Percentiles rank a stretch among this genome's conserved stretches.
These are phyloP conservation scores for Mycena epipterygia DNA, from an alignment of 768 basidiomycete genomes.

Conservation along the genomic window DNA sequence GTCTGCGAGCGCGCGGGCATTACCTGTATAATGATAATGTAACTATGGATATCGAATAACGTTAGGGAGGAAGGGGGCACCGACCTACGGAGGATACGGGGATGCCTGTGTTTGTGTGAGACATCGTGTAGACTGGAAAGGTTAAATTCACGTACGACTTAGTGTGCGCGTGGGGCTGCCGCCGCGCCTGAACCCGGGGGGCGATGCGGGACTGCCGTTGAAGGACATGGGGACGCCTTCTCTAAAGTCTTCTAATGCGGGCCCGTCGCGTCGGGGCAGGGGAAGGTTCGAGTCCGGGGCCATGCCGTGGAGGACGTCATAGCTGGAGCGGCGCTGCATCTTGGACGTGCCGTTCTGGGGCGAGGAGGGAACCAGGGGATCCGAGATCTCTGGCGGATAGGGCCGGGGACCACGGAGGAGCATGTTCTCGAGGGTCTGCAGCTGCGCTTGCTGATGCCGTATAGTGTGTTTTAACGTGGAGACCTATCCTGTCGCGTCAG, in stretches of 20 bases:
- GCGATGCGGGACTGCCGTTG: conserved; percentile 52
- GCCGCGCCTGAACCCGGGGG: conserved; percentile 61
- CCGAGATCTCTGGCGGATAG: conserved; percentile 57
- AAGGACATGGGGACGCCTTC: conserved; percentile 82
- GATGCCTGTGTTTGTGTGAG: conserved; percentile 64
- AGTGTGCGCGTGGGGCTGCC: conserved; percentile 84
- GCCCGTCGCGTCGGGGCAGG: conserved; percentile 69
- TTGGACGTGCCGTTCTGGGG: conserved; percentile 55
- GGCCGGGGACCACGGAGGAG: conserved; percentile 78
- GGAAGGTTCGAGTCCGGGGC: conserved; percentile 85
- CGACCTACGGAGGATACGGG: conserved; percentile 84
- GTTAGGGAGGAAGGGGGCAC: conserved; percentile 45
- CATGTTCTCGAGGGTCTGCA: conserved; percentile 77
- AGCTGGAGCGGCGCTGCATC: conserved; percentile 75
- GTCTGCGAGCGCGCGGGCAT: conserved; percentile 87
- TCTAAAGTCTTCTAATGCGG: conserved; percentile 67
- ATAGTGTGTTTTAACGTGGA: conserved; percentile 87
- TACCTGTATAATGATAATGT: conserved; percentile 70
- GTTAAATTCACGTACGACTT: conserved; percentile 72
- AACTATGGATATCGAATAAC: conserved; percentile 37
- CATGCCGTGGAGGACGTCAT: conserved; percentile 76
- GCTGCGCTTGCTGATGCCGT: conserved; percentile 86
- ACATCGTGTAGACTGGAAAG: not conserved
- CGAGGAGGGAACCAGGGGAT: conserved; percentile 45
- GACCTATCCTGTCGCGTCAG: conserved; percentile 55